A percentile compares a stretch with the other conserved stretches of the same genome.
These are phyloP conservation scores for Trichomonas vaginalis DNA, from an alignment of 208 protist genomes.

Conservation along the genomic window DNA sequence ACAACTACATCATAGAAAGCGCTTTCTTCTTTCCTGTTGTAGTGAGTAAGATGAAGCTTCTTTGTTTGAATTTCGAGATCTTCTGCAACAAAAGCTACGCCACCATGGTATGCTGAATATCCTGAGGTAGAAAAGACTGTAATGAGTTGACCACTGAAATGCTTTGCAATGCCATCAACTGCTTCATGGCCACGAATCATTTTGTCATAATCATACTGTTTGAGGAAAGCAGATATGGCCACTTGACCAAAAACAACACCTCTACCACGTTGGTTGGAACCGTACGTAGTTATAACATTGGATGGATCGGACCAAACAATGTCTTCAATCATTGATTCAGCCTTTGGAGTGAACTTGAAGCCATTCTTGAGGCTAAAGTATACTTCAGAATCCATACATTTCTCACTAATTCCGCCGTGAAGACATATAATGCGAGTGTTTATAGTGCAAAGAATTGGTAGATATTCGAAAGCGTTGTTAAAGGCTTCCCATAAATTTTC, in stretches of 20 bases:
- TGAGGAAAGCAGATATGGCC: background rate
- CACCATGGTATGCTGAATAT: background rate
- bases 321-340: conserved; percentile 34
- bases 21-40: background rate
- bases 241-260: background rate
- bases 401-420: conserved; percentile 53
- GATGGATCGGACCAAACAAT: conserved; percentile 38
- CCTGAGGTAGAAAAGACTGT: background rate
- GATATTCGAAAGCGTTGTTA: conserved; percentile 57
- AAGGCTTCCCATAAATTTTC: conserved; percentile 49
- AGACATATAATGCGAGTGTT: conserved; percentile 23
- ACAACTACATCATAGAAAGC: background rate
- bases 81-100: background rate
- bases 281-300: background rate
- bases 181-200: background rate
- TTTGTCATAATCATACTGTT: background rate
- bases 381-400: conserved; percentile 45
- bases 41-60: background rate
- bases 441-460: conserved; percentile 49
- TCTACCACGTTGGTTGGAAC: background rate
- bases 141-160: background rate
- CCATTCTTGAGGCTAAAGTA: conserved; percentile 49
- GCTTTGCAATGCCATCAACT: background rate
- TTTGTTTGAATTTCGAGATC: background rate
- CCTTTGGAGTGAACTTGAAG: conserved; percentile 65